phyloP scores from a whole-genome alignment of 352 stramenopile species.

The Phytophthora aleatoria region DNA sequence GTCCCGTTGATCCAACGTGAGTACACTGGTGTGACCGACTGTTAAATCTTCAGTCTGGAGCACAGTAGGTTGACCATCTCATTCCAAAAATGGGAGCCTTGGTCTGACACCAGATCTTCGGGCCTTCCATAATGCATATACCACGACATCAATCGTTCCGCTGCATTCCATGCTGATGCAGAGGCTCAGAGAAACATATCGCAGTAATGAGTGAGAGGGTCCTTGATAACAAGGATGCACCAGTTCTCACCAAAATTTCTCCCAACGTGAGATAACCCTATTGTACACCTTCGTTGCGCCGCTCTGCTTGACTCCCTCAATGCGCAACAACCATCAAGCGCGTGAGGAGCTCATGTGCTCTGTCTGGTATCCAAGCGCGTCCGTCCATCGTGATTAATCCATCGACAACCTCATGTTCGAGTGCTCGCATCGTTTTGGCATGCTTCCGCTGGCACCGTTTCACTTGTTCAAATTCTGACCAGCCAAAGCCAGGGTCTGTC shows the following conservation, averaged over 20 bases:
- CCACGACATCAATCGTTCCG: slow-evolving; percentile 23
- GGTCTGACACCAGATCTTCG: slow-evolving; percentile 11
- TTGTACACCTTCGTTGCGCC: neutral
- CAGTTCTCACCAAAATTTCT: slow-evolving; percentile 4
- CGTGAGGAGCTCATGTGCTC: slow-evolving; percentile 9
- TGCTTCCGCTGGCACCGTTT: neutral
- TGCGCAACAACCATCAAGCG: slow-evolving; percentile 25
- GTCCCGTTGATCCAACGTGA: slow-evolving; percentile 9
- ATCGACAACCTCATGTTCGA: neutral
- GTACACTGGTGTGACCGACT: slow-evolving; percentile 5
- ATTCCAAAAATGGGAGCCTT: slow-evolving; percentile 29
- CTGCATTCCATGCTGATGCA: neutral
- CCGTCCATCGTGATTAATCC: slow-evolving; percentile 1
- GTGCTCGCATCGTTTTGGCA: neutral
- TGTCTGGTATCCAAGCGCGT: neutral
- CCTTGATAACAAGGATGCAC: slow-evolving; percentile 34
- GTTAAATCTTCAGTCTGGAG: neutral
- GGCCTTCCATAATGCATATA: slow-evolving; percentile 23
- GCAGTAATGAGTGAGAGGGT: slow-evolving; percentile 33
- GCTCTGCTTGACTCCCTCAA: slow-evolving; percentile 25
- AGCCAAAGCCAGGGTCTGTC: neutral
- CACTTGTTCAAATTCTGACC: neutral
- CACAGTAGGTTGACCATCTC: slow-evolving; percentile 4
- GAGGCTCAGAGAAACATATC: slow-evolving; percentile 15
- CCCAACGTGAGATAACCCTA: neutral